phyloP scores from a whole-genome alignment of 2,329 filamentous ascomycete species.

The Penicillium frequentans region DNA sequence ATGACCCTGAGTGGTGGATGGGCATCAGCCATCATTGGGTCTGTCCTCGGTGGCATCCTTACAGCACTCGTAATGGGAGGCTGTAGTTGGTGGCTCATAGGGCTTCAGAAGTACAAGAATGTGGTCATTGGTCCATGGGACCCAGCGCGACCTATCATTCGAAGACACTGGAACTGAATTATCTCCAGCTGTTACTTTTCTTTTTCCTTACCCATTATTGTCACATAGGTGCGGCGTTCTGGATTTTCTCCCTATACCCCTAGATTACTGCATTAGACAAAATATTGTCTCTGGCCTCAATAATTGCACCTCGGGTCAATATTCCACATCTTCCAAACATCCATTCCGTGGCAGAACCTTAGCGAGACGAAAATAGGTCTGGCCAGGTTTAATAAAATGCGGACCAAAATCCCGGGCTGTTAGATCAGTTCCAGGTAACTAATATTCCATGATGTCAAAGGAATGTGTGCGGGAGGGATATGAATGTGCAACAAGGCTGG shows the following conservation, averaged over 20 bases:
- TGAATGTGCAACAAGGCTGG: constrained; percentile 10
- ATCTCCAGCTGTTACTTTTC: background rate
- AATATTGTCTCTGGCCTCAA: background rate
- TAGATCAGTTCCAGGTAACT: background rate
- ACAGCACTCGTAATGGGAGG: constrained; percentile 81
- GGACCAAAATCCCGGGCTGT: background rate
- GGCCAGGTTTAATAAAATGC: background rate
- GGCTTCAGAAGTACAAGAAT: constrained; percentile 97
- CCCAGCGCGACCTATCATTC: constrained; percentile 71
- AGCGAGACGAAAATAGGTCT: background rate
- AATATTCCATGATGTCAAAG: constrained; percentile 6
- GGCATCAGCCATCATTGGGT: constrained; percentile 65
- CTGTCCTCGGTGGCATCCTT: constrained; percentile 71
- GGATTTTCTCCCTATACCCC: constrained; percentile 21
- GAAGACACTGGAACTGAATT: constrained; percentile 42
- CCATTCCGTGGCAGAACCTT: background rate
- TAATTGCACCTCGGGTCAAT: background rate
- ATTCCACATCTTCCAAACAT: background rate
- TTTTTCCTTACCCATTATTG: constrained; percentile 1
- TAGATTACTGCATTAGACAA: constrained; percentile 11
- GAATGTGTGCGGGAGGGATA: constrained; percentile 15
- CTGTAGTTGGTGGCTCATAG: constrained; percentile 97
- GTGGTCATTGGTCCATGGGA: constrained; percentile 99
- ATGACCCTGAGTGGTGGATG: constrained; percentile 57
- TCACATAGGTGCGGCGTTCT: constrained; percentile 17